phyloP scores from a whole-genome alignment of 1,284 basidiomycete genomes.

The Somion occarium region DNA sequence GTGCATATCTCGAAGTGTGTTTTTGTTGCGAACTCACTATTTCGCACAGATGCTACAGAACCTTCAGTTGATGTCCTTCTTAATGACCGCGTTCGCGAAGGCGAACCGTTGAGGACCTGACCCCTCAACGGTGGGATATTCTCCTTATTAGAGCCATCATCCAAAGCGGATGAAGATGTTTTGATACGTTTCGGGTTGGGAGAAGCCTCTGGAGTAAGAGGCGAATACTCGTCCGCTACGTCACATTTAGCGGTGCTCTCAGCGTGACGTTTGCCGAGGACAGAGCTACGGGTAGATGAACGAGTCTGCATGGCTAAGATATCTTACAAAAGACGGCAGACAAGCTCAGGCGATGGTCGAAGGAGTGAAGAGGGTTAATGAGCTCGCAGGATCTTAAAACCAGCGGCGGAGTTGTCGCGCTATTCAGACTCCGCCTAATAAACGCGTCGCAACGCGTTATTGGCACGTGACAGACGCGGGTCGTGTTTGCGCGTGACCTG shows the following conservation, averaged over 20 bases:
- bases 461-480: constrained; percentile 26
- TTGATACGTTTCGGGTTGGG: constrained; percentile 63
- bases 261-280: constrained; percentile 55
- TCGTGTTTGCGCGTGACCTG: constrained; percentile 6
- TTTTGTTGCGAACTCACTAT: constrained; percentile 16
- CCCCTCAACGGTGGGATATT: constrained; percentile 59
- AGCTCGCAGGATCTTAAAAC: constrained; percentile 9
- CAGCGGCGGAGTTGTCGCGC: constrained; percentile 21
- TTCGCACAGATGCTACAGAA: constrained; percentile 33
- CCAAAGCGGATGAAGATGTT: constrained; percentile 38
- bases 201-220: constrained; percentile 55
- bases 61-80: constrained; percentile 46
- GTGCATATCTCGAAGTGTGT: not conserved
- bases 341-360: constrained; percentile 7
- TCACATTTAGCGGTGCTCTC: constrained; percentile 17
- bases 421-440: constrained; percentile 27
- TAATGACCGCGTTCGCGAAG: constrained; percentile 38
- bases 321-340: not conserved
- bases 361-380: constrained; percentile 12
- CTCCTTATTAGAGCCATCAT: constrained; percentile 67
- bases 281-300: constrained; percentile 35
- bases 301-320: constrained; percentile 18
- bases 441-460: constrained; percentile 24
- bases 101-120: constrained; percentile 29
- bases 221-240: constrained; percentile 15